Base-by-base conservation (phyloP, 1,139 yeast species). In the Lodderomyces theae region DNA sequence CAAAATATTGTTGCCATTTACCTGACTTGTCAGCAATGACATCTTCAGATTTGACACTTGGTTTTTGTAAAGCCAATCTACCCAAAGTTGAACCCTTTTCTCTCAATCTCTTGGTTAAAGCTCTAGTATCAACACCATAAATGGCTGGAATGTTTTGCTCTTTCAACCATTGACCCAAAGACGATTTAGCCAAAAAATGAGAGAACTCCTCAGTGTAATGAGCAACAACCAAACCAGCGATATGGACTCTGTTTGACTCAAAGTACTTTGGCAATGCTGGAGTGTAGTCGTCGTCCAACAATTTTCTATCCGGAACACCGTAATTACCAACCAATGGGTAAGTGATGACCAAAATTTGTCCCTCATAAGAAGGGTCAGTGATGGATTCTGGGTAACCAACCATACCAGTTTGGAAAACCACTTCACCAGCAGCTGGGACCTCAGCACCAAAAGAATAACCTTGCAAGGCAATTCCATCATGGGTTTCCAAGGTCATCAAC, bases 381-480 rank as follows among this genome's bases (percentile, higher is more conserved):
- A 94, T 80, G 46, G 97, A 84, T 68, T 94, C 99, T 36, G 98
- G 98, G 65, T 94, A 94, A 51, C 99, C 99, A 54, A 92, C 98
- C 98, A 94, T 94, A 74, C 98, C 98, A 50, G 99, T 94, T 70
- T 92, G 98, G 80, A 94, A 94, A 50, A 94, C 99, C 60, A 92
- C 80, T 72, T 94, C 99, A 76, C 99, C 99, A 46, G 98, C 95
- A 44, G 83, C 81, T 26, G 92, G 69, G 47, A 74, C 80, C 49
- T 84, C 84, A 44, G 98, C 97, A 74, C 99, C 99, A 56, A 94
- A 94, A 18, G 98, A 90, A 72, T 87, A 92, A 68, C 99, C 99
- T 69, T 89, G 95, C 54, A 90, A 77, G 47, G 84, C 81, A 50
- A 82, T 68, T 49, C 97, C 97, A 66, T 89, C 95, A 57, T 87